Evolutionary conservation across 306 rosid genomes (phyloP).

Genomic region (Spatholobus suberectus): DNA sequence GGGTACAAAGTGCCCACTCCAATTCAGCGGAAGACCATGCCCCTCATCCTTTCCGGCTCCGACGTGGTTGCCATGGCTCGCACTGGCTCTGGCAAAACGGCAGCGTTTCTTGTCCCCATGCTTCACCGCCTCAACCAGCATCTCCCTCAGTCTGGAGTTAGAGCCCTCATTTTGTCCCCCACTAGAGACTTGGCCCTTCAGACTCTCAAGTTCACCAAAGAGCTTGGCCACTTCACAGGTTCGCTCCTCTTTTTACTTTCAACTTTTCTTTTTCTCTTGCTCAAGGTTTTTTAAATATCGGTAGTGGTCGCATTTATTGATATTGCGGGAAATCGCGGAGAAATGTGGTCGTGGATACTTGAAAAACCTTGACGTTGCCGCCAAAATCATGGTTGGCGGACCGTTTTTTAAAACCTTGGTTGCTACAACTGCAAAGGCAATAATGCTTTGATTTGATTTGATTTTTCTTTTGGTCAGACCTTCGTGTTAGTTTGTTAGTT

Average conservation of each 20-base stretch:
- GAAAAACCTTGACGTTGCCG: too few relatives aligned
- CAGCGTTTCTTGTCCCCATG: slow-evolving; percentile 93
- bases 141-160: slow-evolving; percentile 76
- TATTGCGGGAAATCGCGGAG: too few relatives aligned
- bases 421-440: too few relatives aligned
- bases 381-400: too few relatives aligned
- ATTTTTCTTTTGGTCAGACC: slow-evolving; percentile 52
- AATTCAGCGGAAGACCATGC: slow-evolving; percentile 95
- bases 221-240: slow-evolving; percentile 84
- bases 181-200: slow-evolving; percentile 91
- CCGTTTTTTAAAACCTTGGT: too few relatives aligned
- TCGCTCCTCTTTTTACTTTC: not conserved
- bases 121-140: slow-evolving; percentile 80
- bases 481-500: slow-evolving; percentile 84
- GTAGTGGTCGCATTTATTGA: too few relatives aligned
- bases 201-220: slow-evolving; percentile 83
- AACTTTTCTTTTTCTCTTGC: not conserved
- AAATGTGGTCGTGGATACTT: too few relatives aligned
- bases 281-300: too few relatives aligned
- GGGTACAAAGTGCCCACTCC: slow-evolving; percentile 95
- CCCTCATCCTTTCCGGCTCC: slow-evolving; percentile 78
- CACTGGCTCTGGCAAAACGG: slow-evolving; percentile 96
- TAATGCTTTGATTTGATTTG: not conserved
- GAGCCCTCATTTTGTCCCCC: slow-evolving; percentile 89
- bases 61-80: slow-evolving; percentile 99